phyloP scores from a whole-genome alignment of 768 basidiomycete genomes.

The Leucosporidium scottii region DNA sequence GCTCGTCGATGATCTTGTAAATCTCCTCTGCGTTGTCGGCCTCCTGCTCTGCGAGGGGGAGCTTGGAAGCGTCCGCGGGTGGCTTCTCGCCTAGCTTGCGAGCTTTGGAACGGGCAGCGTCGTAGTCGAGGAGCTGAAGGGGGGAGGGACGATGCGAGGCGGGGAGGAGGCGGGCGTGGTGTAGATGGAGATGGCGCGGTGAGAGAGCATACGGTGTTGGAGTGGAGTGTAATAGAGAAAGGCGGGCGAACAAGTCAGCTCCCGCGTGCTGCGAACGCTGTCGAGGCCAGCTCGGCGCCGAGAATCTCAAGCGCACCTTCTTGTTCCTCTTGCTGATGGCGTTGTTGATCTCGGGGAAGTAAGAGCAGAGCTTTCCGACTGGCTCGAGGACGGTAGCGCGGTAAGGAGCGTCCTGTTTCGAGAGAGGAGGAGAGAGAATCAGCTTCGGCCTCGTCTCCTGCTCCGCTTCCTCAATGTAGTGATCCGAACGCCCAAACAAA shows the following conservation, averaged over 20 bases:
- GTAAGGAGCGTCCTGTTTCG: conserved; percentile 75
- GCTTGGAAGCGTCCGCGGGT: conserved; percentile 81
- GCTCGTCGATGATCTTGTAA: conserved; percentile 85
- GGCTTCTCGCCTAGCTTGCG: conserved; percentile 88
- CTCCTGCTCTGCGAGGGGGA: conserved; percentile 90
- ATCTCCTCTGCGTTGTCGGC: conserved; percentile 90
- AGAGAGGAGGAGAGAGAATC: neutral
- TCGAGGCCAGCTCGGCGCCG: neutral
- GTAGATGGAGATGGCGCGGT: neutral
- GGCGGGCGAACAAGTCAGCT: too few species aligned
- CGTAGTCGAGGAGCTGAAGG: conserved; percentile 84
- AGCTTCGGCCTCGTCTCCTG: neutral
- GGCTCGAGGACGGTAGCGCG: conserved; percentile 93
- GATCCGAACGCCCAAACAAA: too few species aligned
- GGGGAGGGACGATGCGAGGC: neutral
- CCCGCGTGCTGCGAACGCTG: too few species aligned
- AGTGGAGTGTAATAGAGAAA: too few species aligned
- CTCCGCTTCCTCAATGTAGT: neutral
- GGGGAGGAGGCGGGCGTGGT: neutral
- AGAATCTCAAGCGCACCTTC: conserved; percentile 57
- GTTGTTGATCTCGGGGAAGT: conserved; percentile 87
- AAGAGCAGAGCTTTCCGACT: conserved; percentile 90
- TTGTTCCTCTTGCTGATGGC: conserved; percentile 91
- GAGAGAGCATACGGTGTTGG: neutral
- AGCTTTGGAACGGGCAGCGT: conserved; percentile 79